Conservation (phyloP, 805 yeast genomes). For the Suhomyces sp. region DNA sequence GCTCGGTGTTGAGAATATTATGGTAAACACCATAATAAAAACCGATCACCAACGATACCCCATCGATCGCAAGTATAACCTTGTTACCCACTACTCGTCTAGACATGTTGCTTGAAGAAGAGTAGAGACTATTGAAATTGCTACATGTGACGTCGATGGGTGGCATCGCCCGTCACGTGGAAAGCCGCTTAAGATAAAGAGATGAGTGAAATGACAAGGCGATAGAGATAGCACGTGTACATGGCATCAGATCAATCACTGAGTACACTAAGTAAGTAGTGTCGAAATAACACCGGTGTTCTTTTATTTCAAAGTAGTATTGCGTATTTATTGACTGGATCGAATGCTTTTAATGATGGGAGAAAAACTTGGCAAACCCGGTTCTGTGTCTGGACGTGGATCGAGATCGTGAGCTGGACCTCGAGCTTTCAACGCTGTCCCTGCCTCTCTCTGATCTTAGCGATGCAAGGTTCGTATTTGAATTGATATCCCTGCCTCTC, state of each 20-base stretch:
- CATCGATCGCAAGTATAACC: slow-evolving; percentile 20
- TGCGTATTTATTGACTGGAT: too few relatives aligned
- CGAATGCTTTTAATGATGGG: slow-evolving; percentile 1
- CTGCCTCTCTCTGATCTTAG: slow-evolving; percentile 11
- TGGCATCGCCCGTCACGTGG: not conserved
- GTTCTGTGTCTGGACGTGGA: slow-evolving; percentile 10
- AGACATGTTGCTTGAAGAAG: slow-evolving; percentile 3
- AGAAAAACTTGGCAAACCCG: slow-evolving; percentile 16
- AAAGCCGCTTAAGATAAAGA: not conserved
- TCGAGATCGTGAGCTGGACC: slow-evolving; percentile 9
- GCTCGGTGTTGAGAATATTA: slow-evolving; percentile 16
- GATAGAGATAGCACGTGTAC: not conserved
- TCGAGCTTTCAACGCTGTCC: not conserved
- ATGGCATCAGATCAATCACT: not conserved
- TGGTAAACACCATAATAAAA: slow-evolving; percentile 21
- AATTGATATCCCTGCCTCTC: slow-evolving; percentile 10
- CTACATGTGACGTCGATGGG: not conserved
- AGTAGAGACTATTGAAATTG: not conserved
- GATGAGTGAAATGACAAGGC: too few relatives aligned
- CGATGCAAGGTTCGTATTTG: slow-evolving; percentile 15
- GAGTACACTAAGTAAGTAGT: not conserved
- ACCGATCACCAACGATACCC: slow-evolving; percentile 26
- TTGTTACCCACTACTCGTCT: slow-evolving; percentile 31
- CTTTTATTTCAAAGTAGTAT: not conserved
- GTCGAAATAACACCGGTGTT: not conserved